These are phyloP conservation scores for Penicillium sp. DNA, from an alignment of 2,329 filamentous ascomycete genomes.

Conservation along the genomic window DNA sequence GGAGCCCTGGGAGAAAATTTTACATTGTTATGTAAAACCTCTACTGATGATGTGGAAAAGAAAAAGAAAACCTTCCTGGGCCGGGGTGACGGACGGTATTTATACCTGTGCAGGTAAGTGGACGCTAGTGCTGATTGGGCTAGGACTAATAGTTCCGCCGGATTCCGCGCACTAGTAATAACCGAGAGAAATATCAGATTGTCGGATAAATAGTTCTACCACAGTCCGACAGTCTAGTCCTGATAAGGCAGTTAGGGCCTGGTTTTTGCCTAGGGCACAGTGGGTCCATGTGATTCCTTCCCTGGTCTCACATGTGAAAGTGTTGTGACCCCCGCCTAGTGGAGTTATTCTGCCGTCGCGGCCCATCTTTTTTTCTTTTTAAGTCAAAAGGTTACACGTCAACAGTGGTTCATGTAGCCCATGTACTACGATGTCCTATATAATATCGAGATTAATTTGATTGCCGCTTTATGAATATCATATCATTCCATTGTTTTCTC, in stretches of 20 bases:
- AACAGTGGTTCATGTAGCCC: background rate
- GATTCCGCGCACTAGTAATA: background rate
- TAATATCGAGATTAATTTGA: background rate
- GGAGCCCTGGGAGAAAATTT: slow-evolving; percentile 50
- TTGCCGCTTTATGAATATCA: background rate
- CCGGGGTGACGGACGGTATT: slow-evolving; percentile 22
- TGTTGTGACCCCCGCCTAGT: background rate
- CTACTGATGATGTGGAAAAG: slow-evolving; percentile 52
- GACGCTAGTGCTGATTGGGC: slow-evolving; percentile 27
- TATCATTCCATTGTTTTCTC: background rate
- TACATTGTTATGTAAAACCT: slow-evolving; percentile 51
- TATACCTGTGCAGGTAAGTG: slow-evolving; percentile 23
- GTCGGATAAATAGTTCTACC: background rate
- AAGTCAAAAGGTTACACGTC: background rate
- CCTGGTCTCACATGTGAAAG: background rate
- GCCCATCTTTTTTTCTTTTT: background rate
- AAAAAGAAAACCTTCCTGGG: slow-evolving; percentile 32
- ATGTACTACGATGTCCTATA: background rate
- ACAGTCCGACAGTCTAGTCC: background rate
- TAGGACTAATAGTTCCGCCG: slow-evolving; percentile 8
- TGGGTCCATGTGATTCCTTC: slow-evolving; percentile 2
- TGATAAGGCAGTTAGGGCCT: slow-evolving; percentile 3
- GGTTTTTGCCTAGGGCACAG: slow-evolving; percentile 1
- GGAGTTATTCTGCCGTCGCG: background rate
- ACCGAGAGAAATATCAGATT: background rate